A percentile compares a stretch with the other conserved stretches of the same genome.
phyloP scores from a whole-genome alignment of 768 basidiomycete genomes.

The Lactifluus rugatus region DNA sequence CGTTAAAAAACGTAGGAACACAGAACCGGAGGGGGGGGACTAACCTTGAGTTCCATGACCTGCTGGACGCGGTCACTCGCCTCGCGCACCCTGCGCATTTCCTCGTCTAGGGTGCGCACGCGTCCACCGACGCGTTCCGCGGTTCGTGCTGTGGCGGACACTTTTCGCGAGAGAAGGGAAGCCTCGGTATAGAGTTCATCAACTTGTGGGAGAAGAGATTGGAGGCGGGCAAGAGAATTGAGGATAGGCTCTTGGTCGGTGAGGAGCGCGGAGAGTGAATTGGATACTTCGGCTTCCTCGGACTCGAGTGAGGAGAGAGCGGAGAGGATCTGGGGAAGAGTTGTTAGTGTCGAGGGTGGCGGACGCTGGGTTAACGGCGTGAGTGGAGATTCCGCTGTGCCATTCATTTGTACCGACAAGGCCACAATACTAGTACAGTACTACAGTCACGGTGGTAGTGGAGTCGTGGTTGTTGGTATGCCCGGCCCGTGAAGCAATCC shows the following conservation, averaged over 20 bases:
- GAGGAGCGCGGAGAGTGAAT: slow-evolving; percentile 60
- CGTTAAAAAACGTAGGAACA: not conserved
- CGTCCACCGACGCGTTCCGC: slow-evolving; percentile 87
- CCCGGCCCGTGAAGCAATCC: not conserved
- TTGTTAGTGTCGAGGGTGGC: slow-evolving; percentile 37
- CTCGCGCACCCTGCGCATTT: slow-evolving; percentile 83
- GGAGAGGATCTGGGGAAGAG: slow-evolving; percentile 60
- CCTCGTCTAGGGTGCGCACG: slow-evolving; percentile 82
- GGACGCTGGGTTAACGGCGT: slow-evolving; percentile 11
- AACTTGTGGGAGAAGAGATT: slow-evolving; percentile 49
- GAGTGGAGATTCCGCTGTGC: slow-evolving; percentile 1
- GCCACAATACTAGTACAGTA: too few species aligned
- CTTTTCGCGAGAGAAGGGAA: slow-evolving; percentile 41
- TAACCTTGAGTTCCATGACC: slow-evolving; percentile 91
- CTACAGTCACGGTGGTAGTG: too few species aligned
- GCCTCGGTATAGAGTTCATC: slow-evolving; percentile 56
- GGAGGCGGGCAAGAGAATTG: slow-evolving; percentile 50
- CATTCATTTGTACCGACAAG: slow-evolving; percentile 3
- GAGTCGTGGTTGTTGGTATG: not conserved
- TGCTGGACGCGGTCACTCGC: slow-evolving; percentile 87
- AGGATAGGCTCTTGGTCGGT: slow-evolving; percentile 58
- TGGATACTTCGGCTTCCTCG: slow-evolving; percentile 67
- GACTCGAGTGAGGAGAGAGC: slow-evolving; percentile 66
- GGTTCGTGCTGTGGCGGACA: slow-evolving; percentile 64
- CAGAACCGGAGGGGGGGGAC: not conserved